Evolutionary conservation across 2,329 filamentous ascomycete species (phyloP).

Genomic region (Diaporthe aspalathi): DNA sequence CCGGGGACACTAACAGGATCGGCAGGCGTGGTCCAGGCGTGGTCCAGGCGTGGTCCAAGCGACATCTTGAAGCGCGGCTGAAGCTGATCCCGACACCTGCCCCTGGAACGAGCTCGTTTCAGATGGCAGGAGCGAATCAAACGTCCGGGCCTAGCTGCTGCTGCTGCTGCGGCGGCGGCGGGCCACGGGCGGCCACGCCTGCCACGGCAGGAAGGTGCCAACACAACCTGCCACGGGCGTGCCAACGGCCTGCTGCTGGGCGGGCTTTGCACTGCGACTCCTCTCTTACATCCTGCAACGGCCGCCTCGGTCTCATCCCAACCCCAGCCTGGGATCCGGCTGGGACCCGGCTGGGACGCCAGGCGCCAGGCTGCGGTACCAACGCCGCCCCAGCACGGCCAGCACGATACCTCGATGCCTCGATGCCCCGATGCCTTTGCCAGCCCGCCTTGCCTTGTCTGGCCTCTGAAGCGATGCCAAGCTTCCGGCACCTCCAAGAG

Average conservation of each 20-base stretch:
- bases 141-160: background rate
- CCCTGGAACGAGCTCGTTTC: slow-evolving; percentile 34
- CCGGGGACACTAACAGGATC: slow-evolving; percentile 22
- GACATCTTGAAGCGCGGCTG: slow-evolving; percentile 39
- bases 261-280: background rate
- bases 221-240: no score
- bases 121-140: slow-evolving; percentile 34
- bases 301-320: slow-evolving; percentile 13
- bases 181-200: background rate
- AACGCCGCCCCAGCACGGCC: background rate
- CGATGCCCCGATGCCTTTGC: no score
- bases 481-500: slow-evolving; percentile 22
- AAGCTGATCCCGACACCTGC: slow-evolving; percentile 35
- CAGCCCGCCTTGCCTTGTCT: slow-evolving; percentile 13
- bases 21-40: slow-evolving; percentile 29
- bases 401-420: slow-evolving; percentile 3
- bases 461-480: slow-evolving; percentile 36
- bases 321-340: background rate
- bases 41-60: slow-evolving; percentile 30
- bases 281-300: slow-evolving; percentile 35
- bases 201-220: no score
- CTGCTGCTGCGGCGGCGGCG: no score
- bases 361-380: background rate
- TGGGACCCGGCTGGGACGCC: background rate
- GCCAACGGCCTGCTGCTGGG: no score